Evolutionary conservation across 345 rosid species (phyloP).

Genomic region (Raphanus raphanistrum): DNA sequence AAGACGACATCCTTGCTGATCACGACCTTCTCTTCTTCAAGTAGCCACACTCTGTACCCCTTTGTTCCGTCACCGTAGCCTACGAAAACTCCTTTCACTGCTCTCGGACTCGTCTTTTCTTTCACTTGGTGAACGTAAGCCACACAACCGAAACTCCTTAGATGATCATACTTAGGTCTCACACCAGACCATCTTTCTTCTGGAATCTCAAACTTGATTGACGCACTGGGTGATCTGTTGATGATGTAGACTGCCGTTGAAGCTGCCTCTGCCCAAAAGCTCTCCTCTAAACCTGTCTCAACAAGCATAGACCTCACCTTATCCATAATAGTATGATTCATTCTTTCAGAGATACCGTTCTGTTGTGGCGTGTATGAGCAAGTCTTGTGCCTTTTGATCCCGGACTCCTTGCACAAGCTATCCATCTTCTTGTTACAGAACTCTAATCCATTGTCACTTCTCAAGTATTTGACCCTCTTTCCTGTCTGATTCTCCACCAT

Average conservation of each 20-base stretch:
- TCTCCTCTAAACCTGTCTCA: background rate
- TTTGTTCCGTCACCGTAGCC: background rate
- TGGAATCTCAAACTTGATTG: background rate
- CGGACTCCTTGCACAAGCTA: too few relatives aligned
- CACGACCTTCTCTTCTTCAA: background rate
- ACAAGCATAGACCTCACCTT: too few relatives aligned
- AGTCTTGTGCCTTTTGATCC: too few relatives aligned
- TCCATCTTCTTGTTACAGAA: too few relatives aligned
- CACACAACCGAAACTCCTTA: background rate
- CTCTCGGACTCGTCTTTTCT: background rate
- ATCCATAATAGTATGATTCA: too few relatives aligned
- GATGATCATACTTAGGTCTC: background rate
- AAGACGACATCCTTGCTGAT: too few relatives aligned
- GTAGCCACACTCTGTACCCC: background rate
- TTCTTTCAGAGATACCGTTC: too few relatives aligned
- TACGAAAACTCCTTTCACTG: background rate
- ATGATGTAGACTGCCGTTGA: background rate
- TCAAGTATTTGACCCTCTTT: too few relatives aligned
- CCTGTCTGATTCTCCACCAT: too few relatives aligned
- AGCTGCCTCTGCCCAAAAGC: background rate
- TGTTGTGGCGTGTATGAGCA: too few relatives aligned
- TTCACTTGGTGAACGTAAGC: background rate
- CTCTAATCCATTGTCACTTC: too few relatives aligned
- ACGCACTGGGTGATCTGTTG: background rate
- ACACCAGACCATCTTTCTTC: background rate